Base-by-base conservation (phyloP, 2,329 filamentous ascomycete genomes). In the Diplodia sapinea region DNA sequence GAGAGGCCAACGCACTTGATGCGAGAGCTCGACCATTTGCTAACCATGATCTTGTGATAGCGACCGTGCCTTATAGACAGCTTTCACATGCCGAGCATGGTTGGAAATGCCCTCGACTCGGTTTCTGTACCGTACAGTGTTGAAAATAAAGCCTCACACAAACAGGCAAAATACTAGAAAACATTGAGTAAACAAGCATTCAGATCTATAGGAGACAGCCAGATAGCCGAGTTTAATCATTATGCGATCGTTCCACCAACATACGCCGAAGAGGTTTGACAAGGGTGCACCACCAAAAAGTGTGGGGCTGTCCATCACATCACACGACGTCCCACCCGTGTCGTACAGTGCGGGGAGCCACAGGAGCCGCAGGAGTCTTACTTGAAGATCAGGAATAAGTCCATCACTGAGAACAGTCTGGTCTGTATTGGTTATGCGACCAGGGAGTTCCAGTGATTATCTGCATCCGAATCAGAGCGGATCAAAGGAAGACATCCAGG, bases 261-360 rank as follows among this genome's bases (percentile, higher is more conserved):
- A 23, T 26, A 43, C 8, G n/a, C 31, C 31, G 11, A 17, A 29
- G 13, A 12, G n/a, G 26, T 13, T 31, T 47, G 23, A 31, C 20
- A 38, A 38, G 43, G 43, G 11, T 26, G 43, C 36, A 51, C 47
- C 11, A 38, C 31, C 17, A 9, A 51, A 13, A n/a, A 17, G 26
- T 20, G 47, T 26, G n/a, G 29, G 51, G 59, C 43, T 47, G 31
- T 33, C 29, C 31, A 49, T 63, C 47, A 63, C 31, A 49, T 63
- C 47, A 63, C 59, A 63, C 59, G 43, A 63, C 43, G 17, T 50
- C 59, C 26, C 11, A n/a, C 47, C 47, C 17, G 11, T 3, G 43
- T 38, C 8, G 59, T 51, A 63, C 59, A 63, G 13, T 29, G 47
- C 47, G 47, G 59, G 57, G 59, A 50, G 43, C 29, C 4, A 38